phyloP scores from a whole-genome alignment of 805 yeast species.

The Starmerella lactis-condensi region DNA sequence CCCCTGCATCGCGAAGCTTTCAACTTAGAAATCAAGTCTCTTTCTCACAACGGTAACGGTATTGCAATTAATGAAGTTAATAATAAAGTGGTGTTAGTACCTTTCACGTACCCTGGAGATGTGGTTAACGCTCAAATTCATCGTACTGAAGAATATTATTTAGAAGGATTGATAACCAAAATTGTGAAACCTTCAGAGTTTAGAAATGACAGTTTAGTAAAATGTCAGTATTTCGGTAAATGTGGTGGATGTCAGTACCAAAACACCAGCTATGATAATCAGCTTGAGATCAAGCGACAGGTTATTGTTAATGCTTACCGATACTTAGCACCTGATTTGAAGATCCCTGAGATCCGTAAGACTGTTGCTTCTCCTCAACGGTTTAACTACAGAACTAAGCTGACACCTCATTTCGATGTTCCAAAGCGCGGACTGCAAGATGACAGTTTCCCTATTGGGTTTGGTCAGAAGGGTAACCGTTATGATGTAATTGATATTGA shows the following conservation, averaged over 20 bases:
- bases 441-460: conserved; percentile 49
- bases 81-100: conserved; percentile 61
- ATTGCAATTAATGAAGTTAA: conserved; percentile 37
- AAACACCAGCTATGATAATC: conserved; percentile 51
- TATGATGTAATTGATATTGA: conserved; percentile 65
- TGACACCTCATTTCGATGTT: conserved; percentile 86
- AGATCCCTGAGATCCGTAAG: conserved; percentile 40
- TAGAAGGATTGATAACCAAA: conserved; percentile 52
- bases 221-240: conserved; percentile 71
- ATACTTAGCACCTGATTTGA: conserved; percentile 36
- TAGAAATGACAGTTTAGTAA: conserved; percentile 40
- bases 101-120: conserved; percentile 83
- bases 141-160: conserved; percentile 57
- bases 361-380: conserved; percentile 65
- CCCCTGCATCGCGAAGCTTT: conserved; percentile 41
- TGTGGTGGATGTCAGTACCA: conserved; percentile 96
- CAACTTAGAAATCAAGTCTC: conserved; percentile 35
- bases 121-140: conserved; percentile 47
- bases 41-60: conserved; percentile 78
- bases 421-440: conserved; percentile 29
- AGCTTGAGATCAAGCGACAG: conserved; percentile 48
- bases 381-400: conserved; percentile 68
- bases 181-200: conserved; percentile 30
- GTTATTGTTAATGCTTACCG: conserved; percentile 70
- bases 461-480: conserved; percentile 59